Evolutionary conservation across 305 asterid genomes (phyloP), one percentile per base, ranked within the genome.

Genomic region (Fraxinus sp.): DNA sequence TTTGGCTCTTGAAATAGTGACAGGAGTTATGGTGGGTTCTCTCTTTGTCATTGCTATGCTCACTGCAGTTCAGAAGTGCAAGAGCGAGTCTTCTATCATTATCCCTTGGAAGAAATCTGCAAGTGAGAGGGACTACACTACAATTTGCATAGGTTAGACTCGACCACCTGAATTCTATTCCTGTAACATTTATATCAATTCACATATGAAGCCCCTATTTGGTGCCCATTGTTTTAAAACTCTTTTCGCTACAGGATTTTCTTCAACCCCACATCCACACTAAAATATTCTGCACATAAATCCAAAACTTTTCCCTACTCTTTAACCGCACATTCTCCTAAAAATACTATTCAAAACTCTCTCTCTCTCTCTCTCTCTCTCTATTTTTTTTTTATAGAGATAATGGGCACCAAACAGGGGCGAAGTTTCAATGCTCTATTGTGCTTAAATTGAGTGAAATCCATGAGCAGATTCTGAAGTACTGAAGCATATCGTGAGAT

Each of bases 51-150:
- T 89, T 76, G 95, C 93, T 80, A 75, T 92, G 87, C 80, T 92
- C 78, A 89, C 97, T 28, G 89, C 89, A 22, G 77, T 85, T 88
- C 93, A 87, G 72, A 97, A 88, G 89, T 95, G 89, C 90, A 93
- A 92, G 85, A 88, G 83, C 32, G 89, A 89, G 81, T 59, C 70
- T 59, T 92, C 97, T 0, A 89, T 94, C 80, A 86, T 92, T 46
- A 92, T 91, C 83, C 98, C 94, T 4, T 95, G 99, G 99, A 97
- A 91, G 89, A 97, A 92, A 88, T 93, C 97, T 18, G 86, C 91
- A 57, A 97, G 97, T 44, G 64, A 89, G 74, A 92, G 83, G 89
- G 97, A 95, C 74, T 85, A 87, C 87, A 86, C 85, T 85, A 78
- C 96, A 4, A 85, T 91, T 87, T 90, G 88, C 88, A 88, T 92